phyloP scores from a whole-genome alignment of 1,284 basidiomycete genomes.

The Sanghuangporus sanghuang region DNA sequence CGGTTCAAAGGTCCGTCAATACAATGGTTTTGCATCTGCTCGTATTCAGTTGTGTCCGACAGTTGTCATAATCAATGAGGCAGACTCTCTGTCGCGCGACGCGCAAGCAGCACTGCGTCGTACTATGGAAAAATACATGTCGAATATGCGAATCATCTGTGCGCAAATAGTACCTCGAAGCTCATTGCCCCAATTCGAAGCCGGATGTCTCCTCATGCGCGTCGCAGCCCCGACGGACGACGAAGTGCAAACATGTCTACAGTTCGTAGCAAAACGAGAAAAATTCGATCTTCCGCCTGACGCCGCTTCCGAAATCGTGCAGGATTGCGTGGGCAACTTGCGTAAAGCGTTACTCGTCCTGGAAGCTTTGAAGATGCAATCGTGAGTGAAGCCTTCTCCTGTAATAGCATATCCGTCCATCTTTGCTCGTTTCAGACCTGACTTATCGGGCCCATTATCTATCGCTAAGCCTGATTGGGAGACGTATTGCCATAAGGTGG shows the following conservation, averaged over 20 bases:
- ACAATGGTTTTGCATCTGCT: conserved; percentile 25
- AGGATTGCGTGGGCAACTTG: conserved; percentile 85
- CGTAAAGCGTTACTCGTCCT: conserved; percentile 93
- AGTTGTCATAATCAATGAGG: conserved; percentile 99
- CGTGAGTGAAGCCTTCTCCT: conserved; percentile 39
- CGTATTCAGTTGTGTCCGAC: conserved; percentile 33
- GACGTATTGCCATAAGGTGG: conserved; percentile 80
- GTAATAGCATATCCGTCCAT: neutral
- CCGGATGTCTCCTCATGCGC: conserved; percentile 86
- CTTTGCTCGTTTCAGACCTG: conserved; percentile 42
- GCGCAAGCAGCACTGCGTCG: conserved; percentile 95
- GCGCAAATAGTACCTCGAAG: conserved; percentile 95
- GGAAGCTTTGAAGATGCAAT: conserved; percentile 95
- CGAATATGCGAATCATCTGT: conserved; percentile 96
- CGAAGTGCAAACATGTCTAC: conserved; percentile 83
- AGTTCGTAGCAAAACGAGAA: conserved; percentile 80
- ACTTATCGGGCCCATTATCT: conserved; percentile 66
- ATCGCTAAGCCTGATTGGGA: conserved; percentile 99
- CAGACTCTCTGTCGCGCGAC: conserved; percentile 90
- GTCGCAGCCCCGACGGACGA: conserved; percentile 83
- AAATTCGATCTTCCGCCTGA: conserved; percentile 77
- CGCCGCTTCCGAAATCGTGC: conserved; percentile 69
- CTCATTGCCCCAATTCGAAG: conserved; percentile 97
- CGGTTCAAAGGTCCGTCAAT: conserved; percentile 81
- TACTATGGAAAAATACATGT: conserved; percentile 99